Conservation (phyloP, 2,329 filamentous ascomycete genomes). For the Diaporthe caulivora region DNA sequence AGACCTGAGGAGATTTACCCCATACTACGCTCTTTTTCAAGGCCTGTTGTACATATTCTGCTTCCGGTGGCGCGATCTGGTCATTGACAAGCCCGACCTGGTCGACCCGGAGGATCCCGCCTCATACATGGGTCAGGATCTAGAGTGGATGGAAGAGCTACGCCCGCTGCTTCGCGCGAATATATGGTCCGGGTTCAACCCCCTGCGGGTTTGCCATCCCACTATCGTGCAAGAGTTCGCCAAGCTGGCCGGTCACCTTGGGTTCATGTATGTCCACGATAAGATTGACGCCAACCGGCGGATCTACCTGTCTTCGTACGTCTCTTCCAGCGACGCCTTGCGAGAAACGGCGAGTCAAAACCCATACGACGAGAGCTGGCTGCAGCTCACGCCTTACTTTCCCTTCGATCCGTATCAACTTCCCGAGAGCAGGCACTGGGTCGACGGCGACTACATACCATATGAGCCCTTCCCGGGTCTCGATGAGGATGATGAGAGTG, state of each 20-base stretch:
- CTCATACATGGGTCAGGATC: slow-evolving; percentile 76
- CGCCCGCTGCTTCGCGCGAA: slow-evolving; percentile 81
- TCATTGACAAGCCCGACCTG: slow-evolving; percentile 70
- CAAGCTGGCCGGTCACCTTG: slow-evolving; percentile 85
- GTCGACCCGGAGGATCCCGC: slow-evolving; percentile 73
- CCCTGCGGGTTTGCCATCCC: slow-evolving; percentile 93
- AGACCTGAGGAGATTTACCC: slow-evolving; percentile 84
- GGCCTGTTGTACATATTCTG: slow-evolving; percentile 95
- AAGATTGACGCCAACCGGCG: slow-evolving; percentile 94
- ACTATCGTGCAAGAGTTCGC: slow-evolving; percentile 93
- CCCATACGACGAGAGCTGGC: slow-evolving; percentile 78
- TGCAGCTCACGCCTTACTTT: slow-evolving; percentile 94
- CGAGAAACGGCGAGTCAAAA: slow-evolving; percentile 63
- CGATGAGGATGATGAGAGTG: slow-evolving; percentile 66
- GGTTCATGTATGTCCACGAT: slow-evolving; percentile 90
- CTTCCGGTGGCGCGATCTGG: slow-evolving; percentile 95
- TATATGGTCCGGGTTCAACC: slow-evolving; percentile 91
- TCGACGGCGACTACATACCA: slow-evolving; percentile 84
- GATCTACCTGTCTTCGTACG: slow-evolving; percentile 80
- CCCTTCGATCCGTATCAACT: slow-evolving; percentile 97
- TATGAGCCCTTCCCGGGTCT: slow-evolving; percentile 83
- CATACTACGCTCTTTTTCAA: slow-evolving; percentile 91
- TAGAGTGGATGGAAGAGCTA: slow-evolving; percentile 81
- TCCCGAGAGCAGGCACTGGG: slow-evolving; percentile 87
- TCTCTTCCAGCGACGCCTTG: slow-evolving; percentile 66